Base-by-base conservation (phyloP, 139 green algal species). In the Marvania coccoides region DNA sequence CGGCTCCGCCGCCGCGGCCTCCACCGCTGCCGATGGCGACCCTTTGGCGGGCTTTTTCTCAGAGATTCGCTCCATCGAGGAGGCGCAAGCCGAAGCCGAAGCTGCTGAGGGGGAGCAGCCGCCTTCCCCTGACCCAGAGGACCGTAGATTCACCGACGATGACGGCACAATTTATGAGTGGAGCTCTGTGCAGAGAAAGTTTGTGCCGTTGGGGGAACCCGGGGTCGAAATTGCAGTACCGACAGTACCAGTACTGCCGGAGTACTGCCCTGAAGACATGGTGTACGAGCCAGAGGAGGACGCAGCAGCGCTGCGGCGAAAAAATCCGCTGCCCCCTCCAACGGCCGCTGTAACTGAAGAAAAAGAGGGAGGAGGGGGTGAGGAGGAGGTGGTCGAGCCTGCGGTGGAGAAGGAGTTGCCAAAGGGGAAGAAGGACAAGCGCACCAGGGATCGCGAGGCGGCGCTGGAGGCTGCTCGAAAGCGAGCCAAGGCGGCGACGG, bases 161-260 rank as follows among this genome's bases (percentile, higher is more conserved):
- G 93, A 98, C 51, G 93, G 93, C 23, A 98, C 93, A 1, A 15
- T 66, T 19, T 98, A 97, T 65, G 74, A 76, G 13, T 98, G 93
- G 93, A 81, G 92, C 68, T 19, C 35, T 0, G n/a, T 42, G 13
- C 51, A 86, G 37, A 65, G 85, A 0, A 90, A 89, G 64, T 98
- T 91, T 68, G 74, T 91, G 54, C 83, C 87, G 7, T 65, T 86
- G 64, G 73, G 71, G 3, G 65, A 37, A 15, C 58, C 42, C 6
- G 62, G 29, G 12, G 46, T 13, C 9, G 65, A 26, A 4, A 57
- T 5, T 12, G 29, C 62, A 10, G 63, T 13, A n/a, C 66, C 15
- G 4, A 61, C 28, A 8, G 55, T 55, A 14, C 55, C 4, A 6
- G 71, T 37, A 24, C 70, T 45, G 1, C 56, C 62, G 1, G 34